Evolutionary conservation across 192 early-diverging fungal species (phyloP), one percentile per base, ranked within the genome.

Genomic region (Coemansia sp.): DNA sequence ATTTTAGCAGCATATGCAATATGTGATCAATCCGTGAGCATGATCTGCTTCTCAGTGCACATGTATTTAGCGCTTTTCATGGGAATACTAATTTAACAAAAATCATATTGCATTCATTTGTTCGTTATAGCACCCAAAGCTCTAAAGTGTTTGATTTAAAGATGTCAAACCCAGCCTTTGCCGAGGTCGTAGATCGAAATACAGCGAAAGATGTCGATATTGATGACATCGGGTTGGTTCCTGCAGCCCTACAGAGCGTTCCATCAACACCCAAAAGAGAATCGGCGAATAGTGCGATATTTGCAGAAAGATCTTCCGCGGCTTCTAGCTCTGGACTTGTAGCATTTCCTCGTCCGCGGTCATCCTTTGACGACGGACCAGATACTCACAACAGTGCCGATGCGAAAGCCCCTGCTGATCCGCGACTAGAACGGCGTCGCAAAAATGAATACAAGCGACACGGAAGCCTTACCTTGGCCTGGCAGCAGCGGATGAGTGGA

Each of bases 401-500:
- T 10, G 21, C 41, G 14, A 12, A 43, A 5, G 30, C 18, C 8
- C 49, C 67, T 0, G 48, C 49, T 9, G 74, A 78, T 42, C 50
- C 53, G 7, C 68, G 68, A 0, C 21, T 71, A 33, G 67, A 71
- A 22, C 69, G 74, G 1, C 74, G 74, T 21, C 51, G 38, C 24
- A 57, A 52, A 15, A 78, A 78, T 61, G 59, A 78, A 50, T 78
- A 78, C 61, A 78, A 78, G 50, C 55, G 74, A 4, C 67, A 78
- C 40, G 74, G 74, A 30, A 78, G 74, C 30, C 40, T 78, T 34
- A 78, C 68, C 2, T 52, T 78, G 49, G 74, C 74, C 2, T 67
- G 49, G 60, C 70, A 73, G 43, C 63, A 66, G 43, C 40, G 64
- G 21, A 27, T 56, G n/a, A 56, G 62, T 4, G 30, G 58, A 10